phyloP scores from a whole-genome alignment of 2,329 filamentous ascomycete genomes.

The Neophaeococcomyces aloes region DNA sequence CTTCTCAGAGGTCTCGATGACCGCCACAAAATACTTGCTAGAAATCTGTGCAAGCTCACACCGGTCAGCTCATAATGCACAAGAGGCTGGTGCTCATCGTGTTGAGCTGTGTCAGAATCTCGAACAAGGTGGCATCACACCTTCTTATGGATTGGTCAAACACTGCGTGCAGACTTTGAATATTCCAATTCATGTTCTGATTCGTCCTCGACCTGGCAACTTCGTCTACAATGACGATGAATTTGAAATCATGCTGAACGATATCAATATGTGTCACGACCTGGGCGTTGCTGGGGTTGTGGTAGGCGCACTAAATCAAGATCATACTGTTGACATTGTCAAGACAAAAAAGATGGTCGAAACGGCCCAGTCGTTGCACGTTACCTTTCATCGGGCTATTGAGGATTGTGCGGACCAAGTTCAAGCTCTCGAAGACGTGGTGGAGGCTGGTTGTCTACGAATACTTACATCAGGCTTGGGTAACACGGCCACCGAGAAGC shows the following conservation, averaged over 20 bases:
- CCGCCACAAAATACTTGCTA: too few relatives aligned
- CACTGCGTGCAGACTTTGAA: conserved; percentile 12
- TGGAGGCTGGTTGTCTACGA: conserved; percentile 34
- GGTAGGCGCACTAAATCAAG: conserved; percentile 37
- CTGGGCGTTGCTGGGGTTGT: conserved; percentile 38
- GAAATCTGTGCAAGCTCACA: conserved; percentile 6
- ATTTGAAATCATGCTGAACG: conserved; percentile 34
- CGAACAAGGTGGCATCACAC: conserved; percentile 35
- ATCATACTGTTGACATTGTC: conserved; percentile 30
- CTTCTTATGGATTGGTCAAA: conserved; percentile 23
- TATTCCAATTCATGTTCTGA: conserved; percentile 45
- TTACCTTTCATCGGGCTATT: conserved; percentile 47
- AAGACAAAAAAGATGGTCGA: conserved; percentile 34
- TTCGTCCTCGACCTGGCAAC: conserved; percentile 38
- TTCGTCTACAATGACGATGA: conserved; percentile 37
- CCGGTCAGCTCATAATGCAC: conserved; percentile 23
- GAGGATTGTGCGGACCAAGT: conserved; percentile 25
- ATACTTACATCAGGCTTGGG: conserved; percentile 42
- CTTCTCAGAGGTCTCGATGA: too few relatives aligned
- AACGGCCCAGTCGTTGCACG: conserved; percentile 33
- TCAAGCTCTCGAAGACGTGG: conserved; percentile 30
- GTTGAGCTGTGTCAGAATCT: conserved; percentile 42
- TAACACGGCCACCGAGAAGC: conserved; percentile 28
- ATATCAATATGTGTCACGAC: conserved; percentile 29
- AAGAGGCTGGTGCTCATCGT: conserved; percentile 35